Base-by-base conservation (phyloP, 2,329 filamentous ascomycete species). In the Arthrobotrys musiformis region DNA sequence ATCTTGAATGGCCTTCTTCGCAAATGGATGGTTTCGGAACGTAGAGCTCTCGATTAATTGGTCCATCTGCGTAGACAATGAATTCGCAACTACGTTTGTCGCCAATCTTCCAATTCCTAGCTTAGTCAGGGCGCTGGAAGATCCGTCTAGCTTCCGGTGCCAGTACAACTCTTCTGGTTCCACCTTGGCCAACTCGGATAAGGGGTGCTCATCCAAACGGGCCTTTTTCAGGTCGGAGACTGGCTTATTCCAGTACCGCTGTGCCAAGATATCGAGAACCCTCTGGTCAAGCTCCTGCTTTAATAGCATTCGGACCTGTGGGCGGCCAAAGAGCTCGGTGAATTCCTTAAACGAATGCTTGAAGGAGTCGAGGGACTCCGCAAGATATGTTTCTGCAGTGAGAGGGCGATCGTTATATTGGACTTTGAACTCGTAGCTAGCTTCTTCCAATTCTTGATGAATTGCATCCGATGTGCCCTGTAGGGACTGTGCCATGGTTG, bases 271-370 rank as follows among this genome's bases (percentile, higher is more conserved):
- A 81, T 99, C 96, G 69, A 99, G 88, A 4, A 99, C 93, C 80
- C 94, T 92, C 83, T 99, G 95, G 82, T 99, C 94, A 8, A 99
- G 87, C 82, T 97, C 94, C 73, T 91, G 88, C 84, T 99, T 99
- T 8, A 99, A 86, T 63, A 99, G 87, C 81, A 94, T 90, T 42
- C 92, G 90, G 82, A 99, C 94, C 83, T 99, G 91, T 6, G 92
- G 89, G 8, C 95, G 89, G 26, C 95, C 95, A 81, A 99, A 99
- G 30, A 89, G 88, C 79, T 97, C 93, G 0, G 93, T 90, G 82
- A 98, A 97, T 80, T 92, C 91, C 83, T 97, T 97, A 85, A 99
- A 99, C 0, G 93, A 93, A 83, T 98, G 96, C 84, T 99, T 99
- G 87, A 99, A 98, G 19, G 91, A 90, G 83, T 99, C 95, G 2